phyloP scores from a whole-genome alignment of 2,329 filamentous ascomycete species.

The Massarina eburnea region DNA sequence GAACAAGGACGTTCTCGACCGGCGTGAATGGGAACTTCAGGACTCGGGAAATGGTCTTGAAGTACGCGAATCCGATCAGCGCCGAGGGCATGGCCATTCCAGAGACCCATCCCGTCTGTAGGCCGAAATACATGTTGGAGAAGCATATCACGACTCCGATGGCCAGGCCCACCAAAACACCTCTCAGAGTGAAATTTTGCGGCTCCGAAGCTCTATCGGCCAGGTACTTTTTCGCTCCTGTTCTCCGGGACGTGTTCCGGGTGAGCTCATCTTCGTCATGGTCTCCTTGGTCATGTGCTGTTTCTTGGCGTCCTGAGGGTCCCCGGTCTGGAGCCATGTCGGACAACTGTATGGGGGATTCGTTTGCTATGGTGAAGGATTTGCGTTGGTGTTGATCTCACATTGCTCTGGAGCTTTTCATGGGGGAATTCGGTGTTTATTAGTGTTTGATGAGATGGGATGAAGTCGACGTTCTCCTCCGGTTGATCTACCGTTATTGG shows the following conservation, averaged over 20 bases:
- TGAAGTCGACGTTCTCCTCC: too few relatives aligned
- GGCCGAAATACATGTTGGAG: constrained; percentile 98
- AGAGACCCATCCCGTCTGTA: constrained; percentile 82
- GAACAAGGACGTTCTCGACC: constrained; percentile 94
- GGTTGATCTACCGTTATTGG: too few relatives aligned
- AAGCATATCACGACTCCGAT: constrained; percentile 93
- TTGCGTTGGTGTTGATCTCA: background rate
- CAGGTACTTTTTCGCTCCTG: constrained; percentile 24
- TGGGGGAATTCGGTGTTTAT: background rate
- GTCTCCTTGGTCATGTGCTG: constrained; percentile 18
- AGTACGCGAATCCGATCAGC: constrained; percentile 91
- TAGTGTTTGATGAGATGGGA: too few relatives aligned
- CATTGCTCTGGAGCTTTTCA: background rate
- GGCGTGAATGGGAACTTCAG: constrained; percentile 83
- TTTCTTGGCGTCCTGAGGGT: constrained; percentile 10
- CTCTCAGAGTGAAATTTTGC: constrained; percentile 81
- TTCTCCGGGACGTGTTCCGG: constrained; percentile 16
- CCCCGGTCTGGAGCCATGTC: constrained; percentile 40
- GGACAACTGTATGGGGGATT: background rate
- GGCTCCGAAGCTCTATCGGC: constrained; percentile 43
- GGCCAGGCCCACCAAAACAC: constrained; percentile 73
- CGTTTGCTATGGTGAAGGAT: background rate
- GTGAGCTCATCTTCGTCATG: constrained; percentile 19
- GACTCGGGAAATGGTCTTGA: constrained; percentile 74
- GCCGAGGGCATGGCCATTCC: constrained; percentile 98